Base-by-base conservation (phyloP, 805 yeast species). In the Monosporozyma yasuniensis region DNA sequence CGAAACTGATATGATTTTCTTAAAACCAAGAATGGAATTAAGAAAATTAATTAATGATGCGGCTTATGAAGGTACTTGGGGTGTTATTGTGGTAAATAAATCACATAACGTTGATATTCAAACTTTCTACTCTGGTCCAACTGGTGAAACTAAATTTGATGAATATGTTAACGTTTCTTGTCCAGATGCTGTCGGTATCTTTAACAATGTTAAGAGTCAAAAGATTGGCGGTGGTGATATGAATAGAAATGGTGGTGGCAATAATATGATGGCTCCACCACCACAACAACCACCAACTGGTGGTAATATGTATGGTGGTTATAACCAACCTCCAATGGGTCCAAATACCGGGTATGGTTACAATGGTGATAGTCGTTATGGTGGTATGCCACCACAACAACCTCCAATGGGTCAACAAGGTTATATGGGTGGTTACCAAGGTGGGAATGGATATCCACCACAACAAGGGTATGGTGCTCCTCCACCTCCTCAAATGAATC, bases 71-170 rank as follows among this genome's bases (percentile, higher is more conserved):
- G 96, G 96, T 11, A 84, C 79, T 2, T 62, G 78, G 57, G 90
- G 86, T 27, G 84, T 85, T 1, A 77, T 87, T 39, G 70, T 85
- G 7, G 74, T 88, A 18, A 79, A 80, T 52, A 75, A 74, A 35
- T 64, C 71, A n/a, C 64, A 72, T 41, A 71, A 71, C 43, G 75
- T 88, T 21, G 88, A 86, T 59, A 69, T 87, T 12, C 90, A 84
- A 64, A 76, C 84, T 1, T 90, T 84, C 63, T 85, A 85, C 59
- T 75, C 73, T 39, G 76, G 84, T 0, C 66, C 78, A 0, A 83
- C 80, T 58, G 90, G 89, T 7, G 86, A 86, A 14, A 79, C 87
- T 9, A 80, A 80, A 55, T 90, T 84, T 64, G 96, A 88, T 59
- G 96, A 89, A 61, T 89, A 88, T 60, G 75, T 83, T 3, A 77